Evolutionary conservation across 768 basidiomycete species (phyloP).

Genomic region (Termitomyces sp.): DNA sequence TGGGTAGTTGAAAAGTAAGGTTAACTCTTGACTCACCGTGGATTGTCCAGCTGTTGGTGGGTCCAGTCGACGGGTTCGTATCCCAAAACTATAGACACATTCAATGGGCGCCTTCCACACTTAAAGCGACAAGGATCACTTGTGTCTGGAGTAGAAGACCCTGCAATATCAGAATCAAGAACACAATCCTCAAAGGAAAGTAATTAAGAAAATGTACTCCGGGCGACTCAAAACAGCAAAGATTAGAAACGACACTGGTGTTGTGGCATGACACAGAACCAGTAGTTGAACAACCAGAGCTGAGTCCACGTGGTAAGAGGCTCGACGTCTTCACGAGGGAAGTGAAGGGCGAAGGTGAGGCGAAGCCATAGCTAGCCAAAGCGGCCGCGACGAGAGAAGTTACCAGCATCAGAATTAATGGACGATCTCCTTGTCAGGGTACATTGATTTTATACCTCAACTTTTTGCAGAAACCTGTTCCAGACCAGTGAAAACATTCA

Average conservation of each 20-base stretch:
- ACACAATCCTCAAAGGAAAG: not conserved
- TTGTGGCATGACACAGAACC: conserved; percentile 52
- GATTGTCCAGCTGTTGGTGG: conserved; percentile 66
- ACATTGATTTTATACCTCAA: not conserved
- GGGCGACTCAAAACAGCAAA: conserved; percentile 64
- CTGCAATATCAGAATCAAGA: conserved; percentile 25
- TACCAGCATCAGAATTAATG: not conserved
- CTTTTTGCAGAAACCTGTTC: not conserved
- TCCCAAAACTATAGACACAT: conserved; percentile 60
- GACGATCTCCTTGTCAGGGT: not conserved
- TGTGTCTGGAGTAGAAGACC: conserved; percentile 53
- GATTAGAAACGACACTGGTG: conserved; percentile 33
- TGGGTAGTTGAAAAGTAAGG: conserved; percentile 22
- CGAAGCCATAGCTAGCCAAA: not conserved
- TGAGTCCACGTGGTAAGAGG: conserved; percentile 18
- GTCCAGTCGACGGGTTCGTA: conserved; percentile 56
- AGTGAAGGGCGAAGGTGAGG: conserved; percentile 4
- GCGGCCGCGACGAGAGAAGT: not conserved
- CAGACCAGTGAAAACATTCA: not conserved
- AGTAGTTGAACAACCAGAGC: conserved; percentile 47
- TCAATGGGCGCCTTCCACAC: not conserved
- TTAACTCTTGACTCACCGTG: conserved; percentile 44
- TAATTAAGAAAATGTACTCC: conserved; percentile 36
- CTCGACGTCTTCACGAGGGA: not conserved
- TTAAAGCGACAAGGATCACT: conserved; percentile 12